These are phyloP conservation scores for Castanea sativa DNA, from an alignment of 306 rosid genomes.

Conservation along the genomic window DNA sequence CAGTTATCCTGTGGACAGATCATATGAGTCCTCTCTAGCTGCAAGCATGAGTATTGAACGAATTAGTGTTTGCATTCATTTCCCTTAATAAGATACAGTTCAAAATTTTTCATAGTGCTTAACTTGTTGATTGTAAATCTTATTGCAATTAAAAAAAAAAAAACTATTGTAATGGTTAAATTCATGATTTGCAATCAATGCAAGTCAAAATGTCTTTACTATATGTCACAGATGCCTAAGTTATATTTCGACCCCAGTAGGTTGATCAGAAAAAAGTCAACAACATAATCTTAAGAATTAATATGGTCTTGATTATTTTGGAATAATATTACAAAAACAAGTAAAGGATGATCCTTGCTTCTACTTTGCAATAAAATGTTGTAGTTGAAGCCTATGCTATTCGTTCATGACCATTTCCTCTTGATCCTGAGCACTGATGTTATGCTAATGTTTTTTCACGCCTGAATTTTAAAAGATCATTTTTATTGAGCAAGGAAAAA, in stretches of 20 bases:
- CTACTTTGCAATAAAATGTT: no score
- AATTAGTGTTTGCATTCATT: neutral
- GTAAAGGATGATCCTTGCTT: no score
- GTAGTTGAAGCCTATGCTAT: no score
- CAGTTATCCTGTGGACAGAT: neutral
- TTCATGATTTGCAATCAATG: neutral
- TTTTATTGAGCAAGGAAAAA: no score
- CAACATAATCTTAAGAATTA: neutral
- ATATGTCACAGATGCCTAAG: neutral
- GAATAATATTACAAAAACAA: no score
- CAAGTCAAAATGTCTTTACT: neutral
- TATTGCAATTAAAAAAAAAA: neutral
- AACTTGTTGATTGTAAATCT: neutral
- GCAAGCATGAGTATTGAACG: no score
- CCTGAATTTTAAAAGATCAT: no score
- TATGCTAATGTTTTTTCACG: no score
- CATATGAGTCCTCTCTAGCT: neutral
- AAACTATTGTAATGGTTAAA: neutral
- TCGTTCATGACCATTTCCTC: no score
- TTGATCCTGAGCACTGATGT: no score
- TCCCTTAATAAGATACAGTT: neutral
- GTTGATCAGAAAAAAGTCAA: no score
- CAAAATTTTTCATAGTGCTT: neutral
- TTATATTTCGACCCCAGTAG: no score
- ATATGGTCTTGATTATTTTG: neutral